Base-by-base conservation (phyloP, 768 basidiomycete genomes). In the Mycena amicta region DNA sequence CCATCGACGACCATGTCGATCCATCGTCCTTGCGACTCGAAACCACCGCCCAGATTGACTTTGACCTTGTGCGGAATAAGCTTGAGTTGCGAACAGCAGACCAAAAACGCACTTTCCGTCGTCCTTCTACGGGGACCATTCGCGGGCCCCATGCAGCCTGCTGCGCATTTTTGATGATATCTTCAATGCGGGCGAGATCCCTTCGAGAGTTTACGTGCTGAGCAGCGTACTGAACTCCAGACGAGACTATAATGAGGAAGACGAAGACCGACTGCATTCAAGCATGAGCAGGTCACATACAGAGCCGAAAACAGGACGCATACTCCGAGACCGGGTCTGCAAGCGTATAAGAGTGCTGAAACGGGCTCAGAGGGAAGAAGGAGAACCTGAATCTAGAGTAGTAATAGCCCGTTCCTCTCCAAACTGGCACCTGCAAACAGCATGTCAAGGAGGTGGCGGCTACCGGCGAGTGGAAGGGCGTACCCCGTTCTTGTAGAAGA, bases 401-500 rank as follows among this genome's bases (percentile, higher is more conserved):
- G 73, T 98, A 98, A 74, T 98, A 98, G 43, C 93, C 92, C 29
- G 92, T 94, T 16, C 95, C 96, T 63, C 95, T 82, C 96, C 96
- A 99, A 70, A 83, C 91, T 0, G 96, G 96, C 3, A 99, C n/a
- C n/a, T n/a, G n/a, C n/a, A n/a, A n/a, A n/a, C n/a, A n/a, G n/a
- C n/a, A n/a, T n/a, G n/a, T n/a, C n/a, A n/a, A n/a, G n/a, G n/a
- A n/a, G n/a, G n/a, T n/a, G n/a, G n/a, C n/a, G n/a, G n/a, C n/a
- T n/a, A n/a, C n/a, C n/a, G n/a, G n/a, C n/a, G n/a, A n/a, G n/a
- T n/a, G n/a, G n/a, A n/a, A n/a, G n/a, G n/a, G n/a, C n/a, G n/a
- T n/a, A n/a, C 94, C 22, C 96, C 96, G 61, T 98, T 98, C 75
- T 96, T 95, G 80, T 91, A 92, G 82, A 98, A 99, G 72, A 92